phyloP scores from a whole-genome alignment of 371 early-diverging fungal species.

The Mucor plumbeus region DNA sequence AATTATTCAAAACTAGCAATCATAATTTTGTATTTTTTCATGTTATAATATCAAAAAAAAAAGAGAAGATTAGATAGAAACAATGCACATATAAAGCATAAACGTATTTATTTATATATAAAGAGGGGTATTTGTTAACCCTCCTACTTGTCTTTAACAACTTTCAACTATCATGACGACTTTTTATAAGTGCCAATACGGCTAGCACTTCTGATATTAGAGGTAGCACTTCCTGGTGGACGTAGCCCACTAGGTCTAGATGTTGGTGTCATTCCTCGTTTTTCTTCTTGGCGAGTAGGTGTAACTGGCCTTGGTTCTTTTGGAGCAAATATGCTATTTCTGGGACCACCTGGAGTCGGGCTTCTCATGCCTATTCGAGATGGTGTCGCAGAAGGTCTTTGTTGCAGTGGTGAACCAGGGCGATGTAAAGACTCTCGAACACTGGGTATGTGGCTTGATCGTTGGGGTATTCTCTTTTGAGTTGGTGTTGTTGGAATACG shows the following conservation, averaged over 20 bases:
- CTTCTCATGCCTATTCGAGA: slow-evolving; percentile 28
- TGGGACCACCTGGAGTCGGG: slow-evolving; percentile 23
- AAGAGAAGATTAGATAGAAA: too few relatives aligned
- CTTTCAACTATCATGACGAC: slow-evolving; percentile 5
- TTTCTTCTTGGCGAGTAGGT: slow-evolving; percentile 9
- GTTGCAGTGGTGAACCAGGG: slow-evolving; percentile 18
- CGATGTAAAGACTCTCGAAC: slow-evolving; percentile 26
- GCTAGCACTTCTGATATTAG: slow-evolving; percentile 24
- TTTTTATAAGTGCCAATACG: slow-evolving; percentile 32
- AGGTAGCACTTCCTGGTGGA: slow-evolving; percentile 20
- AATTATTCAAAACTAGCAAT: too few relatives aligned
- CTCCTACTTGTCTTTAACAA: too few relatives aligned
- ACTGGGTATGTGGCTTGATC: slow-evolving; percentile 48
- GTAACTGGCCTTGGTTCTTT: slow-evolving; percentile 7
- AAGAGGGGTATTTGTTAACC: too few relatives aligned
- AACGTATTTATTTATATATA: too few relatives aligned
- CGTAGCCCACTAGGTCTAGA: slow-evolving; percentile 25
- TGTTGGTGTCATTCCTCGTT: slow-evolving; percentile 18
- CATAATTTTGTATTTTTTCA: too few relatives aligned
- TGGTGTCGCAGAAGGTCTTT: slow-evolving; percentile 15
- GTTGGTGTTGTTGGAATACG: slow-evolving; percentile 18
- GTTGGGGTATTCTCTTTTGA: slow-evolving; percentile 25
- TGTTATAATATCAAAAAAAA: too few relatives aligned
- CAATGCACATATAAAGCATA: too few relatives aligned
- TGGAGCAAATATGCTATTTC: slow-evolving; percentile 15